Evolutionary conservation across 768 basidiomycete species (phyloP).

Genomic region (Tylopilus intermedius): DNA sequence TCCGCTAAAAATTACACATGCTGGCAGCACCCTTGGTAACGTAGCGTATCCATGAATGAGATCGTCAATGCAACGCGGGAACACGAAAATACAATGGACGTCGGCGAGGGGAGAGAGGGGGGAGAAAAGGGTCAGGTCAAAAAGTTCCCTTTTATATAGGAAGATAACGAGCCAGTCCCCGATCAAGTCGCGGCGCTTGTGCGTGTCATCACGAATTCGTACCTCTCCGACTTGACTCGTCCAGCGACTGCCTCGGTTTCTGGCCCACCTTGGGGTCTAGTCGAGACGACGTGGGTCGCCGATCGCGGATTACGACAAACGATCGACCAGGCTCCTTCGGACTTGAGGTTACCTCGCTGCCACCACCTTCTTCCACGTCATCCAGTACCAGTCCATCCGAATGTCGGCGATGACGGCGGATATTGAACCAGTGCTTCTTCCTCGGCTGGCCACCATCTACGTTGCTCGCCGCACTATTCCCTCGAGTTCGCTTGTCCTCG

Average conservation of each 20-base stretch:
- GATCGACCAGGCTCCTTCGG: constrained; percentile 43
- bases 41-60: constrained; percentile 18
- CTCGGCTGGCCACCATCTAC: constrained; percentile 45
- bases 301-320: constrained; percentile 68
- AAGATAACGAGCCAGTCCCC: constrained; percentile 11
- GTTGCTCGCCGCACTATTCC: constrained; percentile 22
- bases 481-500: constrained; percentile 15
- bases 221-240: constrained; percentile 29
- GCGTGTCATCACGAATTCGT: constrained; percentile 19
- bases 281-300: constrained; percentile 34
- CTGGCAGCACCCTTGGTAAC: constrained; percentile 20
- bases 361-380: constrained; percentile 17
- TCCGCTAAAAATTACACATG: constrained; percentile 29
- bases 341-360: constrained; percentile 27
- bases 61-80: constrained; percentile 18
- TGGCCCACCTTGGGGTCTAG: constrained; percentile 21
- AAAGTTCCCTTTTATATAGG: constrained; percentile 8
- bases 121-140: constrained; percentile 1
- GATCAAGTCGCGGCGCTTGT: neutral
- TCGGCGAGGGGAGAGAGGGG: neutral
- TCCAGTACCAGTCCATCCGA: constrained; percentile 47
- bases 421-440: constrained; percentile 69
- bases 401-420: constrained; percentile 54
- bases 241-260: constrained; percentile 26
- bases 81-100: constrained; percentile 3